Percentiles rank a stretch among this genome's conserved stretches.
phyloP scores from a whole-genome alignment of 768 basidiomycete genomes.

The Kwoniella shandongensis region DNA sequence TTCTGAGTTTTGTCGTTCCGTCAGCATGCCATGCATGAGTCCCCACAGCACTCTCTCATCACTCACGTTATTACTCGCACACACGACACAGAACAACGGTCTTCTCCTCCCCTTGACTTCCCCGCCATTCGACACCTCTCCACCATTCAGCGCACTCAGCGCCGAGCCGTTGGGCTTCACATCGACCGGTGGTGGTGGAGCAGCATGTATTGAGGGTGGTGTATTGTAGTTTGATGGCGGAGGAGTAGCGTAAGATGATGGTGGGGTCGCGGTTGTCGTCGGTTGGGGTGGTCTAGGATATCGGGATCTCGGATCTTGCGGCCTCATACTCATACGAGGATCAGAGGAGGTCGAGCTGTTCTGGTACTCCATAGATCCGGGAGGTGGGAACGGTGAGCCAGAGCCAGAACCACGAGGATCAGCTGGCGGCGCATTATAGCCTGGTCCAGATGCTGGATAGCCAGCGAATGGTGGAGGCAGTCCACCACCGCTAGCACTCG shows the following conservation, averaged over 20 bases:
- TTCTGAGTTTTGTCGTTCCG: constrained; percentile 66
- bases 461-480: too few species aligned
- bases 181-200: constrained; percentile 6
- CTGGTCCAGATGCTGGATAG: too few species aligned
- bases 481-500: too few species aligned
- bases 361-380: too few species aligned
- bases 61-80: constrained; percentile 95
- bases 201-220: neutral
- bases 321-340: constrained; percentile 28
- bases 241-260: constrained; percentile 3
- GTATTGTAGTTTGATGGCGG: neutral
- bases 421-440: too few species aligned
- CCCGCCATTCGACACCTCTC: constrained; percentile 5
- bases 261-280: constrained; percentile 26
- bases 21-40: too few species aligned
- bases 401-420: too few species aligned
- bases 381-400: too few species aligned
- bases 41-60: neutral
- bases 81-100: constrained; percentile 94
- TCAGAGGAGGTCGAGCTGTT: too few species aligned
- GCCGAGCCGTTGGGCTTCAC: constrained; percentile 19
- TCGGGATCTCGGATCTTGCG: constrained; percentile 35
- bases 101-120: constrained; percentile 56
- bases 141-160: neutral
- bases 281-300: constrained; percentile 8